Evolutionary conservation across 2,329 filamentous ascomycete species (phyloP), one percentile per base, ranked within the genome.

Genomic region (Dichotomopilus funicola): DNA sequence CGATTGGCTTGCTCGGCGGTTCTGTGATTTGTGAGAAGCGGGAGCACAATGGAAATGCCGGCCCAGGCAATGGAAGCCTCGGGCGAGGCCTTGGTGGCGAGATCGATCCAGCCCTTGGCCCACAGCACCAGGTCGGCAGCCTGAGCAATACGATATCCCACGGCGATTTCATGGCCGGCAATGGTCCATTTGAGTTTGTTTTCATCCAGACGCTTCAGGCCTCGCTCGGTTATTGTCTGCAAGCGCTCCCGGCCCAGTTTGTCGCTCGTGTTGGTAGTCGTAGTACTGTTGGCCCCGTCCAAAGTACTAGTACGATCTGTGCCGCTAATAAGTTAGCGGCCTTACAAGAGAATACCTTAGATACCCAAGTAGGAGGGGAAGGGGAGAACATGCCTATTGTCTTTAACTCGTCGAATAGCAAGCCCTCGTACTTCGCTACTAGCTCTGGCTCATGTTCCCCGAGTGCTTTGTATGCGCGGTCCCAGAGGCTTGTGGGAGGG

Each of bases 21-120:
- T 6, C 13, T 54, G 4, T 65, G 66, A 45, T 68, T 70, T 6
- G 62, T 69, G 42, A 73, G 63, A 3, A 73, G 61, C 0, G 70
- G 70, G 1, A 73, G 64, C 43, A 72, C 46, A 13, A 72, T 49
- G 59, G 64, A 70, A 59, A 73, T 67, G 60, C 72, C 73, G 3
- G 65, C 65, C 67, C 66, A 68, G 2, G 56, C 65, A 6, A 70
- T 51, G 5, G 68, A 69, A 13, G 66, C 70, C 47, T 67, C 61
- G 1, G 68, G 67, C 1, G 65, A 67, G 9, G 46, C 64, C 51
- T 66, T 66, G 46, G 67, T 63, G n/a, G 65, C 69, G 6, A 65
- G 55, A 7, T 51, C 51, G 34, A 70, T 59, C 41, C 56, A 62
- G 43, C 49, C 48, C 48, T 70, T 67, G 10, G 59, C 57, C 55